Base-by-base conservation (phyloP, 2,329 filamentous ascomycete genomes). In the Aureobasidium subglaciale region DNA sequence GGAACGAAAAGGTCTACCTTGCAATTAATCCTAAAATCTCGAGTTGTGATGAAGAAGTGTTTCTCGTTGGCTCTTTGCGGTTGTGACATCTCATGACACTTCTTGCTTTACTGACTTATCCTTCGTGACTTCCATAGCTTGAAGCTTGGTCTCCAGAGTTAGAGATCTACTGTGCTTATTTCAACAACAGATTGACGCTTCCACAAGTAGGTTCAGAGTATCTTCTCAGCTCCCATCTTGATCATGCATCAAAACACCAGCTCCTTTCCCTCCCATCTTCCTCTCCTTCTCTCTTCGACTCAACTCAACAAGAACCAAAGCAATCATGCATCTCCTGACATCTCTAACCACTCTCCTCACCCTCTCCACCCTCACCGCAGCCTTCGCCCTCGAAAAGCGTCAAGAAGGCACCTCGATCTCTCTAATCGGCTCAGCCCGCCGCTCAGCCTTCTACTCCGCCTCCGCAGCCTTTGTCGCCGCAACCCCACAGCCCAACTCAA, bases 401-500 rank as follows among this genome's bases (percentile, higher is more conserved):
- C 50, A 55, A 45, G 35, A 38, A 32, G 50, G 40, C 50, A 40
- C 50, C 40, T 35, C 27, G 3, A 55, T 55, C 40, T 37, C 50
- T 11, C 3, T 15, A 4, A 55, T 55, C 29, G 50, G 50, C 50
- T 27, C 8, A 11, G 50, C 50, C 15, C 50, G 50, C 38, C 2
- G 4, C 40, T 55, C 50, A 22, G 50, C 50, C 22, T 55, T 55
- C 29, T 3, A 5, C 3, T 24, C 50, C 22, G 50, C 50, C 11
- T 55, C 50, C 3, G 8, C 30, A 1, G 50, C 38, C 40, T 45
- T 43, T 11, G 38, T 16, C 27, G 50, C 40, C 9, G 29, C 27
- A 29, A 43, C 50, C 20, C 50, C 11, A 1, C 20, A n/a, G 2
- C 50, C 50, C 18, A 55, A 55, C 24, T 9, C n/a, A 9, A 55